phyloP scores from a whole-genome alignment of 768 basidiomycete genomes.

The Boletales sp. region DNA sequence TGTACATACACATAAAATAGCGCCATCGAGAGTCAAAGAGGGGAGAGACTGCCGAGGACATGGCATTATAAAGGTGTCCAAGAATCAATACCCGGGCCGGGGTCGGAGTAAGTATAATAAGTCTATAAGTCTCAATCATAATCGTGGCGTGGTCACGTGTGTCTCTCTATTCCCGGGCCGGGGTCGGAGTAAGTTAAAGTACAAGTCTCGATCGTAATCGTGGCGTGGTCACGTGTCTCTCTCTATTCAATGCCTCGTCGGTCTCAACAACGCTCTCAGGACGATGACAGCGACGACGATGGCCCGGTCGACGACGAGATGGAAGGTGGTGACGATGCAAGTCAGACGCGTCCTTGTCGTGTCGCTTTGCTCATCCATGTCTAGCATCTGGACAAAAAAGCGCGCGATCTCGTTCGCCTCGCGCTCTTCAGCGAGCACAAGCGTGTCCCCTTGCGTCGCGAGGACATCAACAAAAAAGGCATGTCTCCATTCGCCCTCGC shows the following conservation, averaged over 20 bases:
- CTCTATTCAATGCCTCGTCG: constrained; percentile 5
- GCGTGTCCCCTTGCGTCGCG: constrained; percentile 61
- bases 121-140: too few species aligned
- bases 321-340: constrained; percentile 27
- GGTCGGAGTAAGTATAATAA: too few species aligned
- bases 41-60: too few species aligned
- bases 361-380: background rate
- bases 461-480: constrained; percentile 90
- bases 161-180: too few species aligned
- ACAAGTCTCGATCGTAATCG: too few species aligned
- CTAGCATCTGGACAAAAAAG: constrained; percentile 67
- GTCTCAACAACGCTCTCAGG: constrained; percentile 38
- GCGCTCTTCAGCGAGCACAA: constrained; percentile 80
- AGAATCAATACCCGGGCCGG: too few species aligned
- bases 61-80: too few species aligned
- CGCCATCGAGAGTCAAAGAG: background rate
- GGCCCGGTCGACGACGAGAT: constrained; percentile 29
- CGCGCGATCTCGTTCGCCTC: constrained; percentile 70
- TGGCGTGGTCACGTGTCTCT: too few species aligned
- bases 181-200: too few species aligned
- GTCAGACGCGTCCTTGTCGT: background rate
- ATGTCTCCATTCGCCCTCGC: background rate
- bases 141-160: too few species aligned
- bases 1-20: constrained; percentile 16
- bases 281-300: constrained; percentile 30